Conservation (phyloP, 192 early-diverging fungal species). For the Coemansia sp. region DNA sequence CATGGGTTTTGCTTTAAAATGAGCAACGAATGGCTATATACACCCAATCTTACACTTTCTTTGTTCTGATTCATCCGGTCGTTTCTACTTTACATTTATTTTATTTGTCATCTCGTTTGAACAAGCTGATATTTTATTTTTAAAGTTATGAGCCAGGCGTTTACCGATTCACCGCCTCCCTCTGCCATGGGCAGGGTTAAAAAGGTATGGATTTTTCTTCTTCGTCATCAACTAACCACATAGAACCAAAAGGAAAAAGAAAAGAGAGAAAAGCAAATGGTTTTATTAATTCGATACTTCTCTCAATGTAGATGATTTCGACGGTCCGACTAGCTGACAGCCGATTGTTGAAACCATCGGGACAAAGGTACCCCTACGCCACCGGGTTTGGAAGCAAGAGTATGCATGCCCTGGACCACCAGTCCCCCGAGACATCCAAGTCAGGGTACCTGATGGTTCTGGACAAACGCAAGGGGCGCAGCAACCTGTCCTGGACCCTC, state of each 20-base stretch:
- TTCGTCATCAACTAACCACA: background rate
- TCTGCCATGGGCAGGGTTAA: constrained; percentile 1
- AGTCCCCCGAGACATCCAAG: constrained; percentile 11
- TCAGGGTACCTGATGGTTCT: constrained; percentile 31
- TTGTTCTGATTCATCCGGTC: too few species aligned
- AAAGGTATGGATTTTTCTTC: constrained; percentile 3
- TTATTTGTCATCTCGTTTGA: background rate
- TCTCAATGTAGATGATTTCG: constrained; percentile 1
- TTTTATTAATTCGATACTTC: too few species aligned
- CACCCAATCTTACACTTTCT: background rate
- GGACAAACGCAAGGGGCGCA: constrained; percentile 24
- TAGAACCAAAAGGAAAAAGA: background rate
- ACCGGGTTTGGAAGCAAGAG: constrained; percentile 5
- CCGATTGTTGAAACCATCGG: constrained; percentile 1
- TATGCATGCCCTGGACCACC: constrained; percentile 2
- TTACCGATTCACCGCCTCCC: background rate
- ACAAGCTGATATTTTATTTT: constrained; percentile 7
- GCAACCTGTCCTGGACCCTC: constrained; percentile 9
- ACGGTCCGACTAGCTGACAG: background rate
- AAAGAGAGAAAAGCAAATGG: background rate
- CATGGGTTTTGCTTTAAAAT: too few species aligned
- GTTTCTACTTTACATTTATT: background rate
- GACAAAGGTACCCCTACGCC: constrained; percentile 6
- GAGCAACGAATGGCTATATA: too few species aligned
- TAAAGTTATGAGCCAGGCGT: background rate